Evolutionary conservation across 1,284 basidiomycete genomes (phyloP).

Genomic region (Papiliotrema flavescens): DNA sequence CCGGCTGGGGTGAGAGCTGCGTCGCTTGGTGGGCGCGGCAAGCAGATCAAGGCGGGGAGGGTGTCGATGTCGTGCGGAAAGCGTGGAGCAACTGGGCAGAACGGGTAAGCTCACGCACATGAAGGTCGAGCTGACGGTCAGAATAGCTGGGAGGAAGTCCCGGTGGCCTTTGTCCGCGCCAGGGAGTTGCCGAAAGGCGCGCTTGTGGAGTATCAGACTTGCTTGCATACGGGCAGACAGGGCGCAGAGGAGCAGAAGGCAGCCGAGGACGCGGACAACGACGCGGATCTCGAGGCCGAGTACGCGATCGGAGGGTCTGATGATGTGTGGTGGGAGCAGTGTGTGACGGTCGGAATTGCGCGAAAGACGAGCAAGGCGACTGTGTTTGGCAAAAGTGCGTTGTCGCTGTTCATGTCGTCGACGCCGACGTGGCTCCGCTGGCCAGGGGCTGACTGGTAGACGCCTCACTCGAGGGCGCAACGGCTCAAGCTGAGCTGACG

Average conservation of each 20-base stretch:
- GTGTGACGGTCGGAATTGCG: too few species aligned
- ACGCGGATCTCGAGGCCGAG: constrained; percentile 17
- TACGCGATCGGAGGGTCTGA: constrained; percentile 2
- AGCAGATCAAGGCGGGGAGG: neutral
- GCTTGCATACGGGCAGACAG: constrained; percentile 41
- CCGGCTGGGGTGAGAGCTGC: constrained; percentile 59
- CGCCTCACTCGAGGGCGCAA: neutral
- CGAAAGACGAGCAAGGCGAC: too few species aligned
- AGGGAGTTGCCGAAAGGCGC: constrained; percentile 73
- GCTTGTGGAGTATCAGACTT: constrained; percentile 53
- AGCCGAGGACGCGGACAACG: constrained; percentile 13
- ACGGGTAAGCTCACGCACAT: constrained; percentile 7
- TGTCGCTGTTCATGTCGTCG: too few species aligned
- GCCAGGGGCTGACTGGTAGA: neutral
- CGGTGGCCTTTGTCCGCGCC: constrained; percentile 65
- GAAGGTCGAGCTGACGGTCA: constrained; percentile 1
- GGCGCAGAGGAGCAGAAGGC: constrained; percentile 18
- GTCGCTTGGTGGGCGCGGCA: constrained; percentile 62
- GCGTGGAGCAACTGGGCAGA: constrained; percentile 49
- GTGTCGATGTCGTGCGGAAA: constrained; percentile 52
- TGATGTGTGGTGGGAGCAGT: constrained; percentile 22
- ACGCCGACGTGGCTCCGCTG: too few species aligned
- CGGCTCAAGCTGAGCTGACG: too few species aligned
- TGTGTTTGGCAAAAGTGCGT: too few species aligned
- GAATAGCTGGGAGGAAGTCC: constrained; percentile 39